Evolutionary conservation across 169 alveolate species (phyloP).

Genomic region (Babesia ovis): DNA sequence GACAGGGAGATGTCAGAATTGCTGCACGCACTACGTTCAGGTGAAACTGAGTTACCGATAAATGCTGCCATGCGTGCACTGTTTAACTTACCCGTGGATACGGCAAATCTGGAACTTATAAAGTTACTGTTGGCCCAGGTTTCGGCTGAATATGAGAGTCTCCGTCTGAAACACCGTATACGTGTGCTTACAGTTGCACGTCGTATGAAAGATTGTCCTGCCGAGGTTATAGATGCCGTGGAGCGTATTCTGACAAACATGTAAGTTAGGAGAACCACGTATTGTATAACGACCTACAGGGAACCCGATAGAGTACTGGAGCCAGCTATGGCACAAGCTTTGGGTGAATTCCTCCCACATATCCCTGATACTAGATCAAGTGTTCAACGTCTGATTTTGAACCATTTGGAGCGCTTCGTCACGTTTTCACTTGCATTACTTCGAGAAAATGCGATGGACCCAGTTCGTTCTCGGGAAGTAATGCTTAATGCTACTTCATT

Average conservation of each 20-base stretch:
- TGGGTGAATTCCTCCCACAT: slow-evolving; percentile 2
- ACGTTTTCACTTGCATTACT: background rate
- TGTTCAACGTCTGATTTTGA: slow-evolving; percentile 6
- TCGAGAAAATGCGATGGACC: slow-evolving; percentile 9
- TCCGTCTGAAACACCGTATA: background rate
- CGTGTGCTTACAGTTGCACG: slow-evolving; percentile 1
- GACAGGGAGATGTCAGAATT: slow-evolving; percentile 16
- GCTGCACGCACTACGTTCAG: background rate
- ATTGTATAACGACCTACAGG: background rate
- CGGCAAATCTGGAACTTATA: background rate
- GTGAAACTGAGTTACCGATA: background rate
- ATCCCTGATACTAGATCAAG: slow-evolving; percentile 13
- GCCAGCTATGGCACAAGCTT: background rate
- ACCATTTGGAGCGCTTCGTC: slow-evolving; percentile 23
- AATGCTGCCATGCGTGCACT: background rate
- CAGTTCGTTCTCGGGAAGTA: background rate
- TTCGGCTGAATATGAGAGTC: background rate
- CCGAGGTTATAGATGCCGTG: slow-evolving; percentile 21
- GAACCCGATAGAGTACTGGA: slow-evolving; percentile 3
- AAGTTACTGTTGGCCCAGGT: background rate
- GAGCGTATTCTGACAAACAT: background rate
- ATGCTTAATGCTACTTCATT: slow-evolving; percentile 5
- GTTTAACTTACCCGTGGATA: background rate
- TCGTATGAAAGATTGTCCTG: slow-evolving; percentile 2
- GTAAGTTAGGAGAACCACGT: background rate